Base-by-base conservation (phyloP, 257 asterid genomes). In the Eucommia ulmoides region DNA sequence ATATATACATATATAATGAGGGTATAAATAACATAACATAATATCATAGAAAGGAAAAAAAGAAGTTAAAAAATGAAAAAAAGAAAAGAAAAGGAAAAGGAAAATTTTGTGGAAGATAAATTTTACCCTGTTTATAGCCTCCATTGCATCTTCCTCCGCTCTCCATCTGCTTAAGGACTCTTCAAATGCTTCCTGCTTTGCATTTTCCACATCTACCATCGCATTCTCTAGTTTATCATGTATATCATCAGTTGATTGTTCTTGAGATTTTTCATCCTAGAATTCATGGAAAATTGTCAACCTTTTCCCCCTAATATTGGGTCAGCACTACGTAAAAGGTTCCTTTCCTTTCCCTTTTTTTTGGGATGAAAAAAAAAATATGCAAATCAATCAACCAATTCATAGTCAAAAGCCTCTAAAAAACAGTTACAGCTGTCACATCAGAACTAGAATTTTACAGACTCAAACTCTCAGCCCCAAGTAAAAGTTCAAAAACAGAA, bases 61-160 rank as follows among this genome's bases (percentile, higher is more conserved):
- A 35, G 44, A 35, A 35, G 16, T 10, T 2, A 18, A 10, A 3
- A 35, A 42, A 42, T 29, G 19, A 45, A 21, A 25, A 33, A 23
- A 23, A 9, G 24, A 18, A 22, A 2, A 25, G 25, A 23, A 41
- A 35, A 49, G 26, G 41, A 33, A 24, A 26, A 38, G 22, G 18
- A 45, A 25, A 4, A 20, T 20, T 24, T 41, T 41, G 21, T 19
- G 16, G 24, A 47, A 24, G 22, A 55, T 53, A 63, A 50, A 41
- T 52, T 52, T 68, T 70, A 83, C 97, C 89, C 60, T 41, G 11
- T 50, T 45, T 55, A 54, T 41, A 55, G 79, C 65, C 61, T 78
- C 87, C 53, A 60, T 22, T 47, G 69, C 83, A 75, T 73, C 83
- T 58, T 67, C 79, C 61, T 76, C 85, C 53, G 83, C 76, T 55